Conservation (phyloP, 2,329 filamentous ascomycete genomes). For the Phyllosticta citrichinensis region DNA sequence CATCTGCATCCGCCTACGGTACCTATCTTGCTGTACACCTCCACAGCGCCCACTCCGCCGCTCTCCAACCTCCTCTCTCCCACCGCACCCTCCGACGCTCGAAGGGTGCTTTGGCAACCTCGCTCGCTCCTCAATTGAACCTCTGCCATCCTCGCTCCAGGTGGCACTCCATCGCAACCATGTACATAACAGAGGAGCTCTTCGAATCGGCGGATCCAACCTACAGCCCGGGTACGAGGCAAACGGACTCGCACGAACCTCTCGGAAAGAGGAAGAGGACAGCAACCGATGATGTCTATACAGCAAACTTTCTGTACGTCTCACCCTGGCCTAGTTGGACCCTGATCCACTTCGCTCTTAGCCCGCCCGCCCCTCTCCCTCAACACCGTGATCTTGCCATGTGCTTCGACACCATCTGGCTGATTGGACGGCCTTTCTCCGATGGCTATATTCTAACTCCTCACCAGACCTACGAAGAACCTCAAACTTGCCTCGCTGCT, state of each 20-base stretch:
- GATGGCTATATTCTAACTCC: background rate
- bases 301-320: background rate
- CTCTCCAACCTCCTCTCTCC: conserved; percentile 1
- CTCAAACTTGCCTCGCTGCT: background rate
- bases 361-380: background rate
- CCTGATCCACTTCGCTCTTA: background rate
- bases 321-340: background rate
- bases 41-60: background rate
- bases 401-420: background rate
- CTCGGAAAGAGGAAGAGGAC: conserved; percentile 6
- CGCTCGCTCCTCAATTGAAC: background rate
- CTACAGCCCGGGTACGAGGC: background rate
- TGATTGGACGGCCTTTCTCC: background rate
- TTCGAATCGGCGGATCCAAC: conserved; percentile 1
- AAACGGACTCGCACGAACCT: background rate
- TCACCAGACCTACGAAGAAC: conserved; percentile 2
- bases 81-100: background rate
- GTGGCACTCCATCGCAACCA: background rate
- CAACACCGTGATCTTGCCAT: background rate
- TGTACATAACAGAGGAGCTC: conserved; percentile 9
- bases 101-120: background rate
- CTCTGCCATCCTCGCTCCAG: background rate
- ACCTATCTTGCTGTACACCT: background rate
- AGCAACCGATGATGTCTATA: conserved; percentile 2
- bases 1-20: background rate